phyloP scores from a whole-genome alignment of 768 basidiomycete genomes.

The Cytidiella melzeri region DNA sequence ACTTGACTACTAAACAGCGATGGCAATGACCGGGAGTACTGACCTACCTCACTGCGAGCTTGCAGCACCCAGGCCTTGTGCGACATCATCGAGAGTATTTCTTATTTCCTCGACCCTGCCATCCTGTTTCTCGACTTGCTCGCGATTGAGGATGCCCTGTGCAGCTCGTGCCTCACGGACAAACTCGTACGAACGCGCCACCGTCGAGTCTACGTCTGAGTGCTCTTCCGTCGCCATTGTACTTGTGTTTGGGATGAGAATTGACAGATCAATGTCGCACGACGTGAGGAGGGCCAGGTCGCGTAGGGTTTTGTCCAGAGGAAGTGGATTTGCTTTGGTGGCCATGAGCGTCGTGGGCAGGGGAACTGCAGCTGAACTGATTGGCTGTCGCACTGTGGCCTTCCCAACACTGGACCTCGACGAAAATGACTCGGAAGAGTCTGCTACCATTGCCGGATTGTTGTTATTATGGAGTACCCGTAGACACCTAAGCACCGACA shows the following conservation, averaged over 20 bases:
- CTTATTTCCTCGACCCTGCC: conserved; percentile 51
- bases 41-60: too few relatives aligned
- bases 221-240: conserved; percentile 7
- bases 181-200: conserved; percentile 55
- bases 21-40: too few relatives aligned
- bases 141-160: conserved; percentile 47
- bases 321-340: too few relatives aligned
- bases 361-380: too few relatives aligned
- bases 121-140: conserved; percentile 48
- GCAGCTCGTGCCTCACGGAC: conserved; percentile 49
- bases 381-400: too few relatives aligned
- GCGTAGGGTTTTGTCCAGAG: conserved; percentile 54
- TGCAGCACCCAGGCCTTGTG: conserved; percentile 30
- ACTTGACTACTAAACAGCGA: too few relatives aligned
- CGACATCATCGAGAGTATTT: conserved; percentile 46
- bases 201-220: conserved; percentile 28
- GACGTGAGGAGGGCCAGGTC: conserved; percentile 70
- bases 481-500: too few relatives aligned
- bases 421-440: too few relatives aligned
- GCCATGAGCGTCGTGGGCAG: too few relatives aligned
- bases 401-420: too few relatives aligned
- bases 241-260: conserved; percentile 32
- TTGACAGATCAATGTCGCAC: conserved; percentile 46
- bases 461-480: too few relatives aligned
- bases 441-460: too few relatives aligned